These are phyloP conservation scores for Hemileccinum rubropunctum DNA, from an alignment of 768 basidiomycete species.

Conservation along the genomic window DNA sequence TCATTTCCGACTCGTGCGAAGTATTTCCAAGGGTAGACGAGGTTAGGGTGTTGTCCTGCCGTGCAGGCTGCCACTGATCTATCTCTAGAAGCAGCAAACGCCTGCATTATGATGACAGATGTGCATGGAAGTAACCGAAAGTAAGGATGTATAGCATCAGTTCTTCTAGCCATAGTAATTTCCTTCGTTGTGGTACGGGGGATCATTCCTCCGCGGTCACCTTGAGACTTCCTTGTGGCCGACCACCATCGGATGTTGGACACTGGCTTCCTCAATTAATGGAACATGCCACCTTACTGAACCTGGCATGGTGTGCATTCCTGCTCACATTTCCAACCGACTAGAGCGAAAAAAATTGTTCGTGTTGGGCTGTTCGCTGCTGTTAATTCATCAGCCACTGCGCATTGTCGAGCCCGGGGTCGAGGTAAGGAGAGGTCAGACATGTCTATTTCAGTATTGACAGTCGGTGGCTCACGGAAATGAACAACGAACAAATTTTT, in stretches of 20 bases:
- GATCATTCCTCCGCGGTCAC: conserved; percentile 20
- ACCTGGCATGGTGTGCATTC: conserved; percentile 2
- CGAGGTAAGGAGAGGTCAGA: conserved; percentile 15
- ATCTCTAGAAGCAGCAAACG: conserved; percentile 4
- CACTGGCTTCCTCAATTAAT: conserved; percentile 20
- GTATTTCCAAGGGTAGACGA: conserved; percentile 14
- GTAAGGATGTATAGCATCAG: conserved; percentile 12
- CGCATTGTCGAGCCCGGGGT: conserved; percentile 1
- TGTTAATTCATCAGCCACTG: conserved; percentile 19
- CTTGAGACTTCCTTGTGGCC: conserved; percentile 27
- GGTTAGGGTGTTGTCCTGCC: conserved; percentile 12
- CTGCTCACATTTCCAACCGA: conserved; percentile 14
- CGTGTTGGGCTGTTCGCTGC: conserved; percentile 2
- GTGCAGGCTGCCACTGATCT: conserved; percentile 19
- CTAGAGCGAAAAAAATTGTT: conserved; percentile 15
- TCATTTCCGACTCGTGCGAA: conserved; percentile 24
- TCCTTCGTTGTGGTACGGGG: conserved; percentile 6
- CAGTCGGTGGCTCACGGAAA: conserved; percentile 24
- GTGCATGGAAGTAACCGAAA: conserved; percentile 8
- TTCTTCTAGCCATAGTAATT: conserved; percentile 8
- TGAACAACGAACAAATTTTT: conserved; percentile 29
- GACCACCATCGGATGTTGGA: conserved; percentile 4
- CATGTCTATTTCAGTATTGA: conserved; percentile 22
- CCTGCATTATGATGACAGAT: conserved; percentile 16
- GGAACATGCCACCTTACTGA: conserved; percentile 9